Conservation (phyloP, 2,329 filamentous ascomycete species). For the Verticillium dahliae region DNA sequence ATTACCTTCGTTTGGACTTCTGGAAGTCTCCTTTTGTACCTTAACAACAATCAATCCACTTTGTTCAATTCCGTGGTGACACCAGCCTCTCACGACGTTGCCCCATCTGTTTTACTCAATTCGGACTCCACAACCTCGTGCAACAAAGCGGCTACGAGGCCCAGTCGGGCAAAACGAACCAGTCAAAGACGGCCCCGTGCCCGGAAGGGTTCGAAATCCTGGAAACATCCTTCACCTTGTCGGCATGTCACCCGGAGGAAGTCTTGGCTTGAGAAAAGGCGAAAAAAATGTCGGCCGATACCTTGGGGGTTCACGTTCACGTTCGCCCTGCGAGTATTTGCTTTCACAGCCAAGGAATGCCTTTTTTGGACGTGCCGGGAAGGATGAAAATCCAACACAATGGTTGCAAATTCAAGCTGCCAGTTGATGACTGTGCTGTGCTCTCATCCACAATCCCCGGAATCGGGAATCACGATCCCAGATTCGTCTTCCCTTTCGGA, state of each 20-base stretch:
- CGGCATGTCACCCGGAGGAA: background rate
- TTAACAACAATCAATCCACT: too few species aligned
- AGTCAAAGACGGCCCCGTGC: background rate
- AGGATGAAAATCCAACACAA: background rate
- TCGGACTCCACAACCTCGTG: background rate
- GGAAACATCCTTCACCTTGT: background rate
- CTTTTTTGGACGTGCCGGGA: background rate
- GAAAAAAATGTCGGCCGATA: background rate
- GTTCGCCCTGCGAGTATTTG: background rate
- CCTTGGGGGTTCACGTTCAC: background rate
- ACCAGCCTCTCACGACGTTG: background rate
- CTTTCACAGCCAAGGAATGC: background rate
- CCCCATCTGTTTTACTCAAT: background rate
- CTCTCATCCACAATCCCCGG: background rate
- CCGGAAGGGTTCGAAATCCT: background rate
- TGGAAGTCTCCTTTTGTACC: too few species aligned
- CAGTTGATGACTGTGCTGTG: background rate
- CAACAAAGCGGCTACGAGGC: background rate
- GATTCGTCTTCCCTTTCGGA: background rate
- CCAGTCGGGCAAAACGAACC: background rate
- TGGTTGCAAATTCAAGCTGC: too few species aligned
- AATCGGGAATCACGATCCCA: background rate
- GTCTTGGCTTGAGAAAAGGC: background rate
- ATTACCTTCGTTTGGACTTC: too few species aligned
- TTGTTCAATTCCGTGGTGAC: too few species aligned